Conservation (phyloP, 2,329 filamentous ascomycete species). For the Claviceps sp. region DNA sequence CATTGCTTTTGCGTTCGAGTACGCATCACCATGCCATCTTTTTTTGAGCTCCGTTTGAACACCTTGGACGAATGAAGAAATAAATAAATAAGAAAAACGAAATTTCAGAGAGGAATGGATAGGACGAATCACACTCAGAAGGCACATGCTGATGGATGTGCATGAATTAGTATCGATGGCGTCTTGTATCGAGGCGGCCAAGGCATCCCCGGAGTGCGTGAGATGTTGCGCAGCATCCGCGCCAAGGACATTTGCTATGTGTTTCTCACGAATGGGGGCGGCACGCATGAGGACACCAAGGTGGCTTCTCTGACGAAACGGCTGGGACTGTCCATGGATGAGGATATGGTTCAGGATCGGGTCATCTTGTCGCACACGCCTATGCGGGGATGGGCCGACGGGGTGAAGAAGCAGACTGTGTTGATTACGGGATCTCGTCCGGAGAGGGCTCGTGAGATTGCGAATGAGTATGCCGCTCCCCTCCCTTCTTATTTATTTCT, state of each 20-base stretch:
- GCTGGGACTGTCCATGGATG: conserved; percentile 17
- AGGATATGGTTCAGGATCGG: conserved; percentile 20
- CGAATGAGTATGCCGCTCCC: conserved; percentile 38
- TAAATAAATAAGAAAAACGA: background rate
- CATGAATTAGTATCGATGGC: conserved; percentile 57
- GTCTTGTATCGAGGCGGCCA: conserved; percentile 77
- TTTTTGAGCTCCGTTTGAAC: background rate
- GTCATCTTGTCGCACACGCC: conserved; percentile 80
- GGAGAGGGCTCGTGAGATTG: conserved; percentile 56
- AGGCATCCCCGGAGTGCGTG: conserved; percentile 63
- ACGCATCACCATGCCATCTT: conserved; percentile 5
- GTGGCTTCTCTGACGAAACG: conserved; percentile 20
- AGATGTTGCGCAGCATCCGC: conserved; percentile 61
- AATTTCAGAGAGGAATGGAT: background rate
- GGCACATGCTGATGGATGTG: background rate
- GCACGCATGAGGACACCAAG: conserved; percentile 52
- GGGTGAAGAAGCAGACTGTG: conserved; percentile 38
- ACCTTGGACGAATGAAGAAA: too few relatives aligned
- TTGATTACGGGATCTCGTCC: conserved; percentile 61
- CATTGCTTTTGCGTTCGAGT: conserved; percentile 26
- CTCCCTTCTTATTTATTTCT: background rate
- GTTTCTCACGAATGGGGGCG: conserved; percentile 89
- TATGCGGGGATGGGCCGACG: conserved; percentile 45
- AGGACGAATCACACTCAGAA: background rate
- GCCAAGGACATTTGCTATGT: conserved; percentile 75